A percentile compares a stretch with the other conserved stretches of the same genome.
These are phyloP conservation scores for Blastobotrys persicus DNA, from an alignment of 1,139 yeast genomes.

Conservation along the genomic window DNA sequence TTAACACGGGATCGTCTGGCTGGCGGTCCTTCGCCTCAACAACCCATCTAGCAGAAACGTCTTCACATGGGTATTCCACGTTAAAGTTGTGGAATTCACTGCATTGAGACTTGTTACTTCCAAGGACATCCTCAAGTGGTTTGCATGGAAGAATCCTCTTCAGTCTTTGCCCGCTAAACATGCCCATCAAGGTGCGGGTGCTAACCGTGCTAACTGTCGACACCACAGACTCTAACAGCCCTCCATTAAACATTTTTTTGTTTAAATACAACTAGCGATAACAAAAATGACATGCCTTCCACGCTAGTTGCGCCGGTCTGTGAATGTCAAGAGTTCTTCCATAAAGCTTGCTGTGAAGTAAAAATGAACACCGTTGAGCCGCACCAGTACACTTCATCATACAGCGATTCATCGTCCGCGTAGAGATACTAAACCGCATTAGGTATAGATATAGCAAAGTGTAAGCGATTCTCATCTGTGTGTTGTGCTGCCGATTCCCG, in stretches of 20 bases:
- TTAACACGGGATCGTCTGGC: constrained; percentile 29
- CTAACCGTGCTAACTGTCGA: neutral
- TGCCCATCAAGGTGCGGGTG: constrained; percentile 1
- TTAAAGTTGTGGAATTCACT: constrained; percentile 3
- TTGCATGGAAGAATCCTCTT: constrained; percentile 4
- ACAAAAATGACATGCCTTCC: neutral
- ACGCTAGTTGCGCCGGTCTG: neutral
- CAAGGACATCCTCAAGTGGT: constrained; percentile 1
- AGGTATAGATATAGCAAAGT: too few species aligned
- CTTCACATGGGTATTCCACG: constrained; percentile 7
- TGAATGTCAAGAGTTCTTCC: too few species aligned
- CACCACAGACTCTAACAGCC: neutral
- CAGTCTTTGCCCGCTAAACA: neutral
- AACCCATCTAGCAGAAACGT: constrained; percentile 25
- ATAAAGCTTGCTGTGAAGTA: too few species aligned
- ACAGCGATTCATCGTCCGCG: too few species aligned
- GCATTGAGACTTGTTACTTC: neutral
- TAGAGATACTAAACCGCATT: too few species aligned
- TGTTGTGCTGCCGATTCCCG: too few species aligned
- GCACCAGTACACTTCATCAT: too few species aligned
- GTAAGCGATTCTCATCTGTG: too few species aligned
- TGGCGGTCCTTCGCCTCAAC: constrained; percentile 28
- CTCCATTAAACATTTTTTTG: neutral
- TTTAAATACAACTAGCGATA: too few species aligned
- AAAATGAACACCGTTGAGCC: too few species aligned